Conservation (phyloP, 208 protist species). For the Polymyxa betae region DNA sequence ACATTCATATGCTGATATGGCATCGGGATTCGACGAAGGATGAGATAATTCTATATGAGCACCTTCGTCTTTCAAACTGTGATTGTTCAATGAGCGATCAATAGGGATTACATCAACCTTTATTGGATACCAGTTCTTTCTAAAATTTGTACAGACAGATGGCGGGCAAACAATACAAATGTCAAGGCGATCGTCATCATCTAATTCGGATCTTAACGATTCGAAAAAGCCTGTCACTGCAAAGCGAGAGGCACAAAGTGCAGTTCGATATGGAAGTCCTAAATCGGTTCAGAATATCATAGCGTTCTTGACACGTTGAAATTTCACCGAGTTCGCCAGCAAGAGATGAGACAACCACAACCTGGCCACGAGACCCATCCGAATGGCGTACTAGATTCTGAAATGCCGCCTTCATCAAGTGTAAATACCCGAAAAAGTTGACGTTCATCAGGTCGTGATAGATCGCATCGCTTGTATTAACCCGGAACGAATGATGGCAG, state of each 20-base stretch:
- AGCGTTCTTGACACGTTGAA: not conserved
- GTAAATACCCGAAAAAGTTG: constrained; percentile 53
- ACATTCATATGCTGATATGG: not conserved
- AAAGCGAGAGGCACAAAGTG: constrained; percentile 31
- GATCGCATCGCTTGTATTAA: constrained; percentile 4
- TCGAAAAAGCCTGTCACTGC: constrained; percentile 48
- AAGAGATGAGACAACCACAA: constrained; percentile 6
- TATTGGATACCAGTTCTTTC: constrained; percentile 21
- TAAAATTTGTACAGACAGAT: not conserved
- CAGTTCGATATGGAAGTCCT: constrained; percentile 19
- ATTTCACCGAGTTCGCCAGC: not conserved
- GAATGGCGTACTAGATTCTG: not conserved
- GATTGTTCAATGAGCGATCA: not conserved
- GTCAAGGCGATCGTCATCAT: constrained; percentile 1
- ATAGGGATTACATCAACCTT: not conserved
- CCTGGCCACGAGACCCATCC: not conserved
- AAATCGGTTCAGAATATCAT: not conserved
- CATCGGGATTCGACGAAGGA: constrained; percentile 10
- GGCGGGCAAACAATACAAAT: constrained; percentile 49
- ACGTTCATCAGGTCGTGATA: constrained; percentile 27
- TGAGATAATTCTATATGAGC: constrained; percentile 12
- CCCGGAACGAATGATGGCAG: constrained; percentile 42
- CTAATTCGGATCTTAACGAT: not conserved
- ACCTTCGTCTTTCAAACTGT: constrained; percentile 48
- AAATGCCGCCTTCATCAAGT: constrained; percentile 38